Evolutionary conservation across 2,329 filamentous ascomycete species (phyloP).

Genomic region (Elsinoe ampelina): DNA sequence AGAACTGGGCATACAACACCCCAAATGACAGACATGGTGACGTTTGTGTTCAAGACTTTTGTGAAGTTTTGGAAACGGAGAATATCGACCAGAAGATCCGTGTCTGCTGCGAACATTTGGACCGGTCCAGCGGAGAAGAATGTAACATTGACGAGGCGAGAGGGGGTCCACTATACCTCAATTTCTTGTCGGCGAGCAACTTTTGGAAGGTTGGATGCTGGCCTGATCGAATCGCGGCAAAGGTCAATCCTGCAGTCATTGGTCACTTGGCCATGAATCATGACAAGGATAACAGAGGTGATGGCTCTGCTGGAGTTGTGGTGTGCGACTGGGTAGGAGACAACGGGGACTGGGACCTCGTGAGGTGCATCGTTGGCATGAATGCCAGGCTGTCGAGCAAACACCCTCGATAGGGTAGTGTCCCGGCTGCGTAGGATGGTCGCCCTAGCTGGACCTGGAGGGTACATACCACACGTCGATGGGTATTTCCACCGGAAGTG

Average conservation of each 20-base stretch:
- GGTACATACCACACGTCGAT: too few relatives aligned
- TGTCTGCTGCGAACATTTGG: slow-evolving; percentile 64
- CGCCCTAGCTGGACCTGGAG: too few relatives aligned
- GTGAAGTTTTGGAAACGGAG: slow-evolving; percentile 66
- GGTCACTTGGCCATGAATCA: slow-evolving; percentile 45
- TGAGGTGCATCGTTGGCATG: slow-evolving; percentile 81
- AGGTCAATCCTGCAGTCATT: slow-evolving; percentile 69
- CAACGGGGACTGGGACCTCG: slow-evolving; percentile 81
- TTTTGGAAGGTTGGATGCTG: slow-evolving; percentile 90
- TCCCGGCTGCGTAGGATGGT: too few relatives aligned
- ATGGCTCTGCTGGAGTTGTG: slow-evolving; percentile 72
- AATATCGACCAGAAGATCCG: slow-evolving; percentile 75
- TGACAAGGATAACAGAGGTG: slow-evolving; percentile 24
- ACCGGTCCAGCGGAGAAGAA: slow-evolving; percentile 46
- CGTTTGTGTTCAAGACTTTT: slow-evolving; percentile 88
- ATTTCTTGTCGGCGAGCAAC: slow-evolving; percentile 84
- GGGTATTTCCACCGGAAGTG: too few relatives aligned
- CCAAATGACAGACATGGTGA: slow-evolving; percentile 63
- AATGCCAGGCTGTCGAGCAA: slow-evolving; percentile 54
- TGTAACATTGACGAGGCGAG: slow-evolving; percentile 29
- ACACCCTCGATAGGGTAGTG: slow-evolving; percentile 13
- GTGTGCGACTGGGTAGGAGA: slow-evolving; percentile 90
- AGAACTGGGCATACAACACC: slow-evolving; percentile 79
- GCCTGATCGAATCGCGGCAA: slow-evolving; percentile 84
- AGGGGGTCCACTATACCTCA: slow-evolving; percentile 66